Evolutionary conservation across 345 rosid genomes (phyloP).

Genomic region (Aquilaria malaccensis): DNA sequence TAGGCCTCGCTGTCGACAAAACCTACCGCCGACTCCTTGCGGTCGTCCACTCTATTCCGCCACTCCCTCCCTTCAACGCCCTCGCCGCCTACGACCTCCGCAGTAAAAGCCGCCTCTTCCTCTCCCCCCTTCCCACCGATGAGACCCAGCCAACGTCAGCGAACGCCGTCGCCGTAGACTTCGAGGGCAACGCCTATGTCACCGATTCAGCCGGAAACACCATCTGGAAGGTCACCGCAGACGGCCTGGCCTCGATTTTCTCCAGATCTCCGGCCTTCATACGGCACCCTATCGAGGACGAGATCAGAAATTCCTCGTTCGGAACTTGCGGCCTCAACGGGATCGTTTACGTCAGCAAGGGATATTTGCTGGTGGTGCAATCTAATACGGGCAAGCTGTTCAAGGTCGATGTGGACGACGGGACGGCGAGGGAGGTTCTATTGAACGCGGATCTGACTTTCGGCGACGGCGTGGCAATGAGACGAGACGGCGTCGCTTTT

Average conservation of each 20-base stretch:
- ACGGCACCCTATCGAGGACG: conserved; percentile 33
- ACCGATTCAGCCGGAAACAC: conserved; percentile 72
- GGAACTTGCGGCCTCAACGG: conserved; percentile 67
- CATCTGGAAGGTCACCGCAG: conserved; percentile 71
- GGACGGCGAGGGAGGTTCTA: conserved; percentile 51
- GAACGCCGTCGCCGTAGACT: conserved; percentile 71
- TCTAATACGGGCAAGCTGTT: conserved; percentile 82
- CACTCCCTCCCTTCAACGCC: conserved; percentile 73
- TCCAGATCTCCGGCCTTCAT: conserved; percentile 51
- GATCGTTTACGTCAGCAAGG: conserved; percentile 67
- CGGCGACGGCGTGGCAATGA: conserved; percentile 59
- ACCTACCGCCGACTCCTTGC: conserved; percentile 60
- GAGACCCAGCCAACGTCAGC: conserved; percentile 28
- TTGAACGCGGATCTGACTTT: conserved; percentile 34
- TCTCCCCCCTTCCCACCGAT: conserved; percentile 22
- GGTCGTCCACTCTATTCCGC: conserved; percentile 28
- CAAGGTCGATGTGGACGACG: conserved; percentile 67
- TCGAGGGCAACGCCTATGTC: conserved; percentile 72
- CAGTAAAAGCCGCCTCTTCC: conserved; percentile 28
- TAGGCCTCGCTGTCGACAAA: conserved; percentile 57
- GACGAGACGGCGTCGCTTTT: conserved; percentile 50
- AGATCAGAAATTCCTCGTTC: conserved; percentile 19
- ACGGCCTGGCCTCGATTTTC: conserved; percentile 62
- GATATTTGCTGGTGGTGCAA: conserved; percentile 72
- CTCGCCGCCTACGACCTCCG: conserved; percentile 83